Evolutionary conservation across 768 basidiomycete genomes (phyloP).

Genomic region (Scleroderma citrinum): DNA sequence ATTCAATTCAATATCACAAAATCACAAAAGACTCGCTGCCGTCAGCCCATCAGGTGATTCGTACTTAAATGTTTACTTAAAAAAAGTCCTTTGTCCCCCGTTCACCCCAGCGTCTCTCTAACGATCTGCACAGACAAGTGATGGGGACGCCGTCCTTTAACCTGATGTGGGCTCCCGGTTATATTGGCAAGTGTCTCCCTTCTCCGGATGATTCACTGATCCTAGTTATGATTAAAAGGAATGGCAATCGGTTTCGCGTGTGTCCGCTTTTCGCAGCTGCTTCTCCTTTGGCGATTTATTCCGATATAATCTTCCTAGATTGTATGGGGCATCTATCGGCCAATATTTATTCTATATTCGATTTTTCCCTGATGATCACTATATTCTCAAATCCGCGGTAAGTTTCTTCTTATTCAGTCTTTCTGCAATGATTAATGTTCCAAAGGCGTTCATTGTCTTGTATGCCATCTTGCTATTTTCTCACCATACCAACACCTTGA

Average conservation of each 20-base stretch:
- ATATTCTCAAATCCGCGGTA: conserved; percentile 10
- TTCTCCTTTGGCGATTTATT: background rate
- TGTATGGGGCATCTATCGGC: conserved; percentile 14
- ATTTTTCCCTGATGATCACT: conserved; percentile 12
- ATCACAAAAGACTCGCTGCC: too few species aligned
- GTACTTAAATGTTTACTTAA: background rate
- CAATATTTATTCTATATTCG: conserved; percentile 15
- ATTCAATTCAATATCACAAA: too few species aligned
- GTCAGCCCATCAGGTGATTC: background rate
- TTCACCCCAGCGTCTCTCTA: background rate
- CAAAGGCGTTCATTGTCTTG: background rate
- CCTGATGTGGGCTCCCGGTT: conserved; percentile 9
- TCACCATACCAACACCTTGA: background rate
- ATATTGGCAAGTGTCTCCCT: conserved; percentile 10
- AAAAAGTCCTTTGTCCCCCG: background rate
- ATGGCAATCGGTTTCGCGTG: conserved; percentile 9
- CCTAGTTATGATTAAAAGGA: conserved; percentile 7
- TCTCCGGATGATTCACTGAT: background rate
- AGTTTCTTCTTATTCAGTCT: background rate
- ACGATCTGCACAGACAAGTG: background rate
- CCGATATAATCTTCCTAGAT: conserved; percentile 1
- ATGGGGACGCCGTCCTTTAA: conserved; percentile 4
- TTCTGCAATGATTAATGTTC: background rate
- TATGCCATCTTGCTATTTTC: background rate
- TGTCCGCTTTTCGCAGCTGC: background rate